phyloP scores from a whole-genome alignment of 805 yeast species.

The Cyberlindnera nakhonratchasimensis region DNA sequence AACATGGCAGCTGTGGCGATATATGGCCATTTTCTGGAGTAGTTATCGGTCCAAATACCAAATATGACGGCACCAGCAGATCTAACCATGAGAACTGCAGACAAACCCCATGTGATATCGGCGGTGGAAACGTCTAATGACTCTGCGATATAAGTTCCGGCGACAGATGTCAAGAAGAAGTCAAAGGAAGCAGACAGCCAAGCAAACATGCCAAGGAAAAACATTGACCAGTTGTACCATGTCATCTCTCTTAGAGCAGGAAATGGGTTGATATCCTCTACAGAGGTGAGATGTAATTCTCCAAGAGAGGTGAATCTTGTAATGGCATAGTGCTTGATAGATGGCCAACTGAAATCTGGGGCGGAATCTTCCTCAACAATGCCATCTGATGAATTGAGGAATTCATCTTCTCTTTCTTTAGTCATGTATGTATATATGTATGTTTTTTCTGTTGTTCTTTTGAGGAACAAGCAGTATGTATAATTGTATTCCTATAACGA shows the following conservation, averaged over 20 bases:
- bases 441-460: background rate
- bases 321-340: constrained; percentile 19
- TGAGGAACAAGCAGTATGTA: too few species aligned
- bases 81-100: constrained; percentile 68
- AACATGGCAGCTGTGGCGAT: constrained; percentile 50
- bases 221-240: constrained; percentile 50
- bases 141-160: constrained; percentile 50
- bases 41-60: constrained; percentile 59
- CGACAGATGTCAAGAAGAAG: constrained; percentile 60
- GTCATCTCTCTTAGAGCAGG: constrained; percentile 38
- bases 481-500: too few species aligned
- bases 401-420: constrained; percentile 5
- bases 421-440: constrained; percentile 1
- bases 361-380: constrained; percentile 15
- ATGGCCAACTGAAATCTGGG: constrained; percentile 12
- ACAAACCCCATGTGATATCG: constrained; percentile 69
- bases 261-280: constrained; percentile 39
- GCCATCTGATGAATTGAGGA: constrained; percentile 10
- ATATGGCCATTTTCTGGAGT: constrained; percentile 68
- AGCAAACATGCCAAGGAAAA: constrained; percentile 54
- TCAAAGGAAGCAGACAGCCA: constrained; percentile 78
- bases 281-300: constrained; percentile 23
- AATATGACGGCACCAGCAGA: constrained; percentile 68
- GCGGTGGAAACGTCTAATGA: constrained; percentile 43
- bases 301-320: constrained; percentile 28